Conservation (phyloP, 148 eudicot species). For the Silene uniflora region DNA sequence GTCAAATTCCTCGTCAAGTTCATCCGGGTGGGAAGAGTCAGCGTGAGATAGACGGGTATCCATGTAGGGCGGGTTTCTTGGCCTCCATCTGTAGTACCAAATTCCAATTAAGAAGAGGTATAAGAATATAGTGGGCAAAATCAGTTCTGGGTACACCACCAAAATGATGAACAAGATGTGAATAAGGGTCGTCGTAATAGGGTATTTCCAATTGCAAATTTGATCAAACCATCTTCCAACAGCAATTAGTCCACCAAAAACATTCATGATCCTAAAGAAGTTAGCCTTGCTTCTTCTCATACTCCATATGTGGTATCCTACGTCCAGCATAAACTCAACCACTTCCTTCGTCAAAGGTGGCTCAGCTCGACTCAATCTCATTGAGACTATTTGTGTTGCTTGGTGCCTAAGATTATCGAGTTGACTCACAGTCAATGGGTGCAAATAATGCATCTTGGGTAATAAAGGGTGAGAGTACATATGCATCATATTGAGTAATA, state of each 20-base stretch:
- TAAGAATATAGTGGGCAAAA: conserved; percentile 50
- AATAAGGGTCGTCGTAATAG: conserved; percentile 45
- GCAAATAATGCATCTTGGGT: conserved; percentile 79
- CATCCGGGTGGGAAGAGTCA: conserved; percentile 42
- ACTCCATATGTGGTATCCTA: conserved; percentile 67
- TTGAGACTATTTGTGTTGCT: conserved; percentile 53
- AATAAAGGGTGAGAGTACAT: conserved; percentile 63
- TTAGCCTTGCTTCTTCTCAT: conserved; percentile 69
- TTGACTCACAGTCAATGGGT: conserved; percentile 59
- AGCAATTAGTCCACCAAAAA: conserved; percentile 43
- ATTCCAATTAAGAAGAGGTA: conserved; percentile 49
- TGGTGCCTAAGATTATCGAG: conserved; percentile 60
- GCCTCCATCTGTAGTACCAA: conserved; percentile 56
- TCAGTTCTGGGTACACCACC: conserved; percentile 51
- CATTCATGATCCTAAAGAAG: conserved; percentile 52
- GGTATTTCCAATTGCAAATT: conserved; percentile 56
- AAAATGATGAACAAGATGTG: conserved; percentile 47
- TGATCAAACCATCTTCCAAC: conserved; percentile 63
- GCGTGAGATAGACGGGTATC: conserved; percentile 57
- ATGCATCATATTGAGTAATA: conserved; percentile 58
- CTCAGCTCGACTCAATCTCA: conserved; percentile 60
- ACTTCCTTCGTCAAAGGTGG: conserved; percentile 69
- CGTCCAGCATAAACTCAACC: conserved; percentile 65
- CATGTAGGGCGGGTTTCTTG: conserved; percentile 60
- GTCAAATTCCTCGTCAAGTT: conserved; percentile 57